Percentiles rank a stretch among this genome's conserved stretches.
Conservation (phyloP, 2,329 filamentous ascomycete species). For the Penicillium sp. region DNA sequence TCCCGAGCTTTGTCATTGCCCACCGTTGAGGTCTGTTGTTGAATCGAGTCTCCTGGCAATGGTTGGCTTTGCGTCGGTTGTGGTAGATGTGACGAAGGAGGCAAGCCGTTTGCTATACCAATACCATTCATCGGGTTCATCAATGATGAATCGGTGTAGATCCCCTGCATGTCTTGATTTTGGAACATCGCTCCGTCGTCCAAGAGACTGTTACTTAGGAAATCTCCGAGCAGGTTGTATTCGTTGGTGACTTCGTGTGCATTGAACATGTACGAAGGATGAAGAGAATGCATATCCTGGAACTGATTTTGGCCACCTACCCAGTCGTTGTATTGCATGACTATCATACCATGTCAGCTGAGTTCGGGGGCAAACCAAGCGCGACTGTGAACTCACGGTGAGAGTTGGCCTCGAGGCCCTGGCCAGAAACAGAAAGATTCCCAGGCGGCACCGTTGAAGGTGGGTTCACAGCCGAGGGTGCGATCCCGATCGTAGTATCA, state of each 20-base stretch:
- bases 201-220: constrained; percentile 84
- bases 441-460: constrained; percentile 65
- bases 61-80: constrained; percentile 33
- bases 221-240: constrained; percentile 95
- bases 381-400: constrained; percentile 62
- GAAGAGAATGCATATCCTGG: constrained; percentile 91
- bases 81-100: constrained; percentile 38
- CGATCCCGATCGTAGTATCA: constrained; percentile 49
- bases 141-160: constrained; percentile 60
- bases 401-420: constrained; percentile 62
- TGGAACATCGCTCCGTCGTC: constrained; percentile 75
- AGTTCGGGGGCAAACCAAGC: constrained; percentile 8
- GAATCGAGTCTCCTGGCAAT: constrained; percentile 54
- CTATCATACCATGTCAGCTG: constrained; percentile 49
- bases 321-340: constrained; percentile 82
- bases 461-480: constrained; percentile 44
- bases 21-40: constrained; percentile 60
- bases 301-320: constrained; percentile 75
- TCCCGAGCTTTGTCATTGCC: constrained; percentile 71
- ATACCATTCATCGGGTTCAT: constrained; percentile 45
- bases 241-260: constrained; percentile 93
- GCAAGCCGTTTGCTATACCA: constrained; percentile 32
- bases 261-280: constrained; percentile 93
- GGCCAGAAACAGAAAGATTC: constrained; percentile 66
- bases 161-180: constrained; percentile 62